Percentiles rank a stretch among this genome's conserved stretches.
Conservation (phyloP, 106 monocot species). For the Vanilla planifolia region DNA sequence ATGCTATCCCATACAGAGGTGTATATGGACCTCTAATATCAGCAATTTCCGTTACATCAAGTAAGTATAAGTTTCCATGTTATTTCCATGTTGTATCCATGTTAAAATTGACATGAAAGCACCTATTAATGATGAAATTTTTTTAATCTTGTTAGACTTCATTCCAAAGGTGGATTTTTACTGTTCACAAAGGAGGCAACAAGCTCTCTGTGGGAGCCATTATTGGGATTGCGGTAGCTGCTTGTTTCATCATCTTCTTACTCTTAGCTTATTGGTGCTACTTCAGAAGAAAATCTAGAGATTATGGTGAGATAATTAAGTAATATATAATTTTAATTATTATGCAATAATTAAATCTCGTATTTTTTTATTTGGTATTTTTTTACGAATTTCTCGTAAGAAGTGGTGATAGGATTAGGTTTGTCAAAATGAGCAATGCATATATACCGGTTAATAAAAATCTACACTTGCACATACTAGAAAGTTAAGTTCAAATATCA, state of each 20-base stretch:
- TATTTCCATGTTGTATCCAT: neutral
- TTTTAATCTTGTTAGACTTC: slow-evolving; percentile 21
- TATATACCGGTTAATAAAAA: too few species aligned
- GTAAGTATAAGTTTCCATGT: slow-evolving; percentile 3
- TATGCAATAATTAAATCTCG: too few species aligned
- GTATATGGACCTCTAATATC: slow-evolving; percentile 62
- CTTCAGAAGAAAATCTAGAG: slow-evolving; percentile 10
- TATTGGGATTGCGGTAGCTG: slow-evolving; percentile 15
- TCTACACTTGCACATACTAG: too few species aligned
- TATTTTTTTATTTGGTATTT: too few species aligned
- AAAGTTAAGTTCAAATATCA: too few species aligned
- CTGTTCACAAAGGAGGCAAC: neutral
- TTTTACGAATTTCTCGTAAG: too few species aligned
- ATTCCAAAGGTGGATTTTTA: neutral
- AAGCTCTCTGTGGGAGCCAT: slow-evolving; percentile 28
- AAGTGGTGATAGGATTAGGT: too few species aligned
- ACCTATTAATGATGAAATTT: neutral
- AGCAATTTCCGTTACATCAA: slow-evolving; percentile 47
- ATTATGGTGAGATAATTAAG: slow-evolving; percentile 15
- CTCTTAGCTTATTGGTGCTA: neutral
- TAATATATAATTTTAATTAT: too few species aligned
- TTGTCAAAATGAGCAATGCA: too few species aligned
- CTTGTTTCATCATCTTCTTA: slow-evolving; percentile 1
- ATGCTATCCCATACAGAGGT: slow-evolving; percentile 36
- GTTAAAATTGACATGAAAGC: too few species aligned